Evolutionary conservation across 2,329 filamentous ascomycete genomes (phyloP), one percentile per base, ranked within the genome.

Genomic region (Claviceps maximensis): DNA sequence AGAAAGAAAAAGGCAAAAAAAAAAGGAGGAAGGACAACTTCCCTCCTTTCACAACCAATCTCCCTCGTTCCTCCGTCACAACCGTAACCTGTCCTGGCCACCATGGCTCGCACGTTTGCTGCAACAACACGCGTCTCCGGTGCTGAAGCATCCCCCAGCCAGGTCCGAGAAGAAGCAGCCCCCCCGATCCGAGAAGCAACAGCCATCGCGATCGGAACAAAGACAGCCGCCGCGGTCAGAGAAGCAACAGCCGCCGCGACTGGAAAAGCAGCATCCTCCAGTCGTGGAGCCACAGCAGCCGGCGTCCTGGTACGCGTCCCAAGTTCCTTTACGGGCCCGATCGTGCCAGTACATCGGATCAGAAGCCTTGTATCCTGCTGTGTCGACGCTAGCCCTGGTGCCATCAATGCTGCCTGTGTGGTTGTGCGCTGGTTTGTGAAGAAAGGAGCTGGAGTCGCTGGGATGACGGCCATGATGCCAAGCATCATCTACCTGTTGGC

Each of bases 241-340:
- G 53, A 54, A 58, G 52, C 50, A 56, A 47, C 57, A 58, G 4
- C 56, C 56, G 19, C 36, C 52, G 4, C 52, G 52, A 33, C 51
- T 53, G 5, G 55, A 52, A 27, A 46, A 54, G 51, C 29, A 50
- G 40, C 31, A 42, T 10, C 53, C 52, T n/a, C 44, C 52, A 0
- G 23, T 29, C 10, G 13, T 21, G 9, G 52, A 53, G 47, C 15
- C 15, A 47, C 47, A 53, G 47, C 52, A 53, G 3, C 41, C 52
- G 23, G 53, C 8, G 27, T 36, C 13, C 25, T 53, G 29, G 31
- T 31, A 52, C 47, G 46, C 49, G 38, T 54, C 51, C 56, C 55
- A 55, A 42, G 52, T 47, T 13, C 55, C 56, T 21, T 31, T 55
- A 13, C 41, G 53, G 15, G 54, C 51, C n/a, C 51, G 47, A 29